Conservation (phyloP, 2,329 filamentous ascomycete genomes). For the Colletotrichum theobromicola region DNA sequence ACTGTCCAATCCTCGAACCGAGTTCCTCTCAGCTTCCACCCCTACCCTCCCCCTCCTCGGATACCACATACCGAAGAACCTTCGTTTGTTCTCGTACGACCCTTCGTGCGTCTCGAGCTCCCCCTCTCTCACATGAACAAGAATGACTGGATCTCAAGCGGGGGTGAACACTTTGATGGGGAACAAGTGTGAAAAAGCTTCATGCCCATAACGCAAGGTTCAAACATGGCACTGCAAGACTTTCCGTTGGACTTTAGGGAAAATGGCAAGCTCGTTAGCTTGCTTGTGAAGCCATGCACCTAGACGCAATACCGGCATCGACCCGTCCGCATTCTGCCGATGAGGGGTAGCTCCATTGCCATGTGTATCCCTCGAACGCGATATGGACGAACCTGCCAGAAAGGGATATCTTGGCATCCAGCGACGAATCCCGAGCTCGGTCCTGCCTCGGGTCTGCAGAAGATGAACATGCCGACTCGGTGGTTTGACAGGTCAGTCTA, state of each 20-base stretch:
- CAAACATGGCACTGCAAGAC: not conserved
- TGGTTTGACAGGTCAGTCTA: not conserved
- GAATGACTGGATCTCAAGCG: not conserved
- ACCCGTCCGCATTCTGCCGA: slow-evolving; percentile 5
- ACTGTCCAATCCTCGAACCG: not conserved
- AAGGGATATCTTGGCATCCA: not conserved
- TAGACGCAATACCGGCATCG: not conserved
- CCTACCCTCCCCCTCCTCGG: not conserved
- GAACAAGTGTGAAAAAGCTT: not conserved
- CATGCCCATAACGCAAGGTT: not conserved
- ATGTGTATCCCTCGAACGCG: not conserved
- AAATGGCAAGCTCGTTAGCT: not conserved
- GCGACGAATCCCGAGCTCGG: not conserved
- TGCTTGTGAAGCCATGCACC: not conserved
- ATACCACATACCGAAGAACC: slow-evolving; percentile 10
- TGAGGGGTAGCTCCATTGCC: slow-evolving; percentile 1
- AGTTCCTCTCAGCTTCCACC: slow-evolving; percentile 18
- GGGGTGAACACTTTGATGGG: not conserved
- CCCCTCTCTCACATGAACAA: not conserved
- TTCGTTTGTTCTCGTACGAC: not conserved
- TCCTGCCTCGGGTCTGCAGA: not conserved
- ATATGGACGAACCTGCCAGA: not conserved
- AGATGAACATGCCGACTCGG: not conserved
- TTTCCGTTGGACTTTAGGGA: not conserved
- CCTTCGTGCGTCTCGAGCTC: not conserved